A percentile compares a stretch with the other conserved stretches of the same genome.
Conservation (phyloP, 768 basidiomycete species). For the Panaeolus cyanescens region DNA sequence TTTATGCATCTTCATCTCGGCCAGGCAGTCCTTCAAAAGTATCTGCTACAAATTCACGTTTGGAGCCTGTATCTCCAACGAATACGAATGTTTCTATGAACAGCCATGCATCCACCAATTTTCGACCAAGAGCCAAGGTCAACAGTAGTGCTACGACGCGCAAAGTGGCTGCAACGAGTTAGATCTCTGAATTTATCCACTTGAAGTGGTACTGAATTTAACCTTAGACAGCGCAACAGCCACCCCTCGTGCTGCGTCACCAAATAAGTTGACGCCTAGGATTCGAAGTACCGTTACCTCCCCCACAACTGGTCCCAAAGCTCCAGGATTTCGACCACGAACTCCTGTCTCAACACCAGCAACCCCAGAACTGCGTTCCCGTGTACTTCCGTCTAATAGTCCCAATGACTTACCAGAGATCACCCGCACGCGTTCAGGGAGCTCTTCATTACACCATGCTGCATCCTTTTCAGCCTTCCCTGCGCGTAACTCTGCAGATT, state of each 20-base stretch:
- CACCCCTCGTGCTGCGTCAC: slow-evolving; percentile 43
- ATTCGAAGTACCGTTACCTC: slow-evolving; percentile 35
- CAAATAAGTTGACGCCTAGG: slow-evolving; percentile 41
- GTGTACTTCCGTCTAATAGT: slow-evolving; percentile 21
- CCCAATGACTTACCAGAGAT: slow-evolving; percentile 10
- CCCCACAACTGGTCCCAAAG: slow-evolving; percentile 29
- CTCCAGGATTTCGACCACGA: slow-evolving; percentile 25
- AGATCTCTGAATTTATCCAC: not conserved
- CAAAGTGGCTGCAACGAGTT: slow-evolving; percentile 19
- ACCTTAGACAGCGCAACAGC: slow-evolving; percentile 17
- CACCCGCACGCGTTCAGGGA: slow-evolving; percentile 27
- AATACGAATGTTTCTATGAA: slow-evolving; percentile 26
- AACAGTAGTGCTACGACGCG: slow-evolving; percentile 52
- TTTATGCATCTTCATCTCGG: slow-evolving; percentile 25
- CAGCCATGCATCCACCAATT: slow-evolving; percentile 22
- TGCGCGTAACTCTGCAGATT: slow-evolving; percentile 18
- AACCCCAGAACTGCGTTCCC: slow-evolving; percentile 33
- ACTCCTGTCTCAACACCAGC: slow-evolving; percentile 32
- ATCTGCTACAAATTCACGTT: slow-evolving; percentile 23
- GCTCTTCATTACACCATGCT: slow-evolving; percentile 37
- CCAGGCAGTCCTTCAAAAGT: slow-evolving; percentile 29
- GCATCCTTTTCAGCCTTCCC: slow-evolving; percentile 38
- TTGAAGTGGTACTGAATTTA: not conserved
- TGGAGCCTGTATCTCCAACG: slow-evolving; percentile 49
- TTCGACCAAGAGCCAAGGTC: slow-evolving; percentile 61